Evolutionary conservation across 2,329 filamentous ascomycete species (phyloP), one percentile per base, ranked within the genome.

Genomic region (Pestalotiopsis fici): DNA sequence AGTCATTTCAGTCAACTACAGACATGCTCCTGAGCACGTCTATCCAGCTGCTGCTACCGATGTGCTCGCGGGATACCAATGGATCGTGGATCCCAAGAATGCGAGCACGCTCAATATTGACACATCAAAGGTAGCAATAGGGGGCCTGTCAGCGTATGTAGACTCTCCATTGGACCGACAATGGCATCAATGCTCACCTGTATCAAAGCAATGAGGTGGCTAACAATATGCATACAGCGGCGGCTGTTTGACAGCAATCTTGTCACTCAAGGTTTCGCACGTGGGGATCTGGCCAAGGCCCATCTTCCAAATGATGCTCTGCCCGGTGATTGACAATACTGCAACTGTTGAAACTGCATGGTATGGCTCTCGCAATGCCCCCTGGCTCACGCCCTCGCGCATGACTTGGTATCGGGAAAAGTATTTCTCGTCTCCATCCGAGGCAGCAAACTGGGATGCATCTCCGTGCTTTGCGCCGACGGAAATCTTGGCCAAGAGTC

Each of bases 401-500:
- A 77, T 80, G 75, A 69, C 71, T n/a, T 79, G 77, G 75, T 80
- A 80, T 64, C 77, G 78, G n/a, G 67, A 72, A 28, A 74, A 78
- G 64, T 80, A 80, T 56, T 71, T 80, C 23, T 60, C 74, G 1
- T 69, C 69, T n/a, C 64, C 71, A 7, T 68, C 69, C 1, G 69
- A 77, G 15, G 73, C 70, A 37, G 64, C 59, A 9, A 69, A 68
- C 43, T 79, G 77, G 73, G 73, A 79, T 18, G 76, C 77, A 3
- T 78, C 76, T 18, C 78, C 78, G 11, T 70, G 71, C 23, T 65
- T 71, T 47, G 66, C 67, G 9, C 65, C 67, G 31, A 6, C 21
- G 21, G 47, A 47, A 7, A 37, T 78, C 3, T 55, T 80, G 12
- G 65, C 39, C 18, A 71, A 69, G 18, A 71, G 77, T 13, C 78